Evolutionary conservation across 2,329 filamentous ascomycete species (phyloP), one percentile per base, ranked within the genome.

Genomic region (Diaporthe humulicola): DNA sequence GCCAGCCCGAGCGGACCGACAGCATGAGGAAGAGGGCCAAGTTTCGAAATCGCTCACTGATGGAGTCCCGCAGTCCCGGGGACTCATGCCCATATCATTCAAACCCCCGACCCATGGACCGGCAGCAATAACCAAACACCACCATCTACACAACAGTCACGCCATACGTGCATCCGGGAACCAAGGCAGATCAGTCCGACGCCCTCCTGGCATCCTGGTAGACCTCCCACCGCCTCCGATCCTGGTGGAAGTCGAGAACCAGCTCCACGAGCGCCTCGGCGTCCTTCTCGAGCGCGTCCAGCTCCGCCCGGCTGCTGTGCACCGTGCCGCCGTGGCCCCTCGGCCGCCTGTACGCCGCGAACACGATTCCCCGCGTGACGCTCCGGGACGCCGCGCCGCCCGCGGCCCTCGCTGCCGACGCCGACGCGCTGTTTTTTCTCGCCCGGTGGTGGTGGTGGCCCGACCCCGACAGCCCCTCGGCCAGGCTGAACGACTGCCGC

Each of bases 291-390:
- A 91, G 81, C 25, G 83, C 82, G 12, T 84, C 84, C 3, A 90
- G 85, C 77, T 89, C 87, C 10, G 81, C 81, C 15, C 82, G 79
- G 73, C 80, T 82, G 61, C 83, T 83, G 17, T 81, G 81, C 17
- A 83, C 79, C 54, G 82, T 81, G 40, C 79, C 80, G 22, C 83
- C 83, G 33, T 85, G 85, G 10, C 79, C 80, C 56, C 83, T 82
- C 22, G 87, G 87, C 76, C 87, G 87, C 30, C 88, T 85, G 77
- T 90, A 90, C 0, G 88, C 89, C 0, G 88, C 89, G 72, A 91
- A 91, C 7, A 90, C 86, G 74, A 91, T 87, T 60, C 89, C 89
- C 42, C 87, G 85, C 77, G 90, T 86, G 70, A 84, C 83, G 28
- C 74, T 73, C 40, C 40, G 40, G 4, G 25, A 40, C 4, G 73